Base-by-base conservation (phyloP, 257 asterid genomes). In the Petunia axillaris region DNA sequence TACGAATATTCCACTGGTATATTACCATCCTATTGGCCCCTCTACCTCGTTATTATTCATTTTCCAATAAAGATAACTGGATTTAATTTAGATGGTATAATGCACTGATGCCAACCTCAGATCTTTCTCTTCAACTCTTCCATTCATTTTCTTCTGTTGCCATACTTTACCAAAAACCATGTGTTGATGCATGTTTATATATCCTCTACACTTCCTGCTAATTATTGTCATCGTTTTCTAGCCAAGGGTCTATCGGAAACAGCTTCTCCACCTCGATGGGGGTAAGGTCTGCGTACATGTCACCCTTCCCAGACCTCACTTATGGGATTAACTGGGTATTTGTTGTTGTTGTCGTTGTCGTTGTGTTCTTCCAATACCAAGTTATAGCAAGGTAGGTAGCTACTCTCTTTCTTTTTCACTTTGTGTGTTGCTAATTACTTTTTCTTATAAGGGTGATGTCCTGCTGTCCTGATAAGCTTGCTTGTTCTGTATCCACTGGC, bases 1-100 rank as follows among this genome's bases (percentile, higher is more conserved):
- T 81, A 74, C 83, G 97, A 84, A 91, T 90, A 91, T 90, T 88
- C 94, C 85, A 83, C 0, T 55, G 87, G 94, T 76, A 90, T 89
- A 90, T 86, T 88, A 84, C 84, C 15, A 39, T 52, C 64, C 64
- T 48, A 7, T 66, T 65, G 40, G 43, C 75, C 83, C 83, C 78
- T 48, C 64, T 81, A 64, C 78, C 55, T 43, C 64, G 10, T 54
- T 13, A 52, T 74, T 44, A 74, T 41, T 78, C 25, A 64, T 62
- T 41, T 58, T 82, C 64, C 50, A 40, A 16, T 3, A 50, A 75
- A 62, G 25, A 38, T 44, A 63, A 41, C 8, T 9, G 14, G 25
- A 44, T 25, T 25, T 25, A 25, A 10, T 39, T 57, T 5, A 39
- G 10, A 53, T 38, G 41, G 64, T 54, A 67, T 67, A 71, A 5